phyloP scores from a whole-genome alignment of 768 basidiomycete genomes.

The Coprinopsis strossmayeri region DNA sequence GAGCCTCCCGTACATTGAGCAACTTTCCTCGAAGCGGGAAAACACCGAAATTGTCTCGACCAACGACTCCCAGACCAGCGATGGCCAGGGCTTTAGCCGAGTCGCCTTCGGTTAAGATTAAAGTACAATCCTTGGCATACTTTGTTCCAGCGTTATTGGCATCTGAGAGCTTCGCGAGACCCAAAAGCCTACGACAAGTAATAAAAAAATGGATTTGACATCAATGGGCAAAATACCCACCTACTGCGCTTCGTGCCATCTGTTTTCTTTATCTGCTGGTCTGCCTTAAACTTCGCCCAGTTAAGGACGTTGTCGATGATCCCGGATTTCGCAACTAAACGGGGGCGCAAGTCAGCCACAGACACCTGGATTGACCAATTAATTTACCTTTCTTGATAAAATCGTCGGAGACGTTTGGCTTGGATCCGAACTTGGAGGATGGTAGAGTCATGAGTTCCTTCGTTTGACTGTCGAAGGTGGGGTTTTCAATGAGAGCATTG shows the following conservation, averaged over 20 bases:
- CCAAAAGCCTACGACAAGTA: slow-evolving; percentile 61
- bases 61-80: slow-evolving; percentile 90
- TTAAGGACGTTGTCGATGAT: slow-evolving; percentile 90
- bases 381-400: slow-evolving; percentile 91
- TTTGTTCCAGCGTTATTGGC: slow-evolving; percentile 95
- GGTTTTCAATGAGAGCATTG: slow-evolving; percentile 93
- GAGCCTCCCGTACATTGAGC: slow-evolving; percentile 95
- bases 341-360: not conserved
- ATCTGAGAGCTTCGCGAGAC: slow-evolving; percentile 89
- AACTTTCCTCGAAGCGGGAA: slow-evolving; percentile 97
- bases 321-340: slow-evolving; percentile 74
- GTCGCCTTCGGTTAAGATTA: slow-evolving; percentile 98
- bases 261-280: slow-evolving; percentile 93
- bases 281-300: slow-evolving; percentile 97
- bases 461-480: slow-evolving; percentile 98
- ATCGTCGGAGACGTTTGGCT: slow-evolving; percentile 78
- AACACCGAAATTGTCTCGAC: slow-evolving; percentile 94
- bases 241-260: slow-evolving; percentile 88
- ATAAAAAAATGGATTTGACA: not conserved
- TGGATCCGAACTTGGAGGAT: slow-evolving; percentile 85
- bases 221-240: slow-evolving; percentile 31
- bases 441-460: slow-evolving; percentile 92
- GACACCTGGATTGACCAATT: not conserved
- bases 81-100: slow-evolving; percentile 97
- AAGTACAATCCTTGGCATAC: slow-evolving; percentile 75